phyloP scores from a whole-genome alignment of 345 rosid species.

The Orychophragmus violaceus region DNA sequence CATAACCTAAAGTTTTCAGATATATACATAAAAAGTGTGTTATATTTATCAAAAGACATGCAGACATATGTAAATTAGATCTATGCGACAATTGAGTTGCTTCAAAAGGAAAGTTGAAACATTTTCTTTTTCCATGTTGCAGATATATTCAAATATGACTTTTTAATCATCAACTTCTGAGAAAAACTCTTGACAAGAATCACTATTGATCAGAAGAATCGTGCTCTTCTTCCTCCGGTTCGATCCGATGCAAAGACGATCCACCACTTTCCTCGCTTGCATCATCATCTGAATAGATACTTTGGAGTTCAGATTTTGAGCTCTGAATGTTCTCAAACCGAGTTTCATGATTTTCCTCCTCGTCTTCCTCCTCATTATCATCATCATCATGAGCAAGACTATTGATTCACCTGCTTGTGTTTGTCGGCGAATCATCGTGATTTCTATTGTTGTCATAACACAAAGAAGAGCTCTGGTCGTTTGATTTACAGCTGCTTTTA shows the following conservation, averaged over 20 bases:
- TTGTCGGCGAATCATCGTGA: background rate
- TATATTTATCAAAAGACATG: constrained; percentile 15
- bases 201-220: constrained; percentile 15
- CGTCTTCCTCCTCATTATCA: background rate
- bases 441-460: constrained; percentile 14
- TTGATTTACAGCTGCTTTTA: constrained; percentile 13
- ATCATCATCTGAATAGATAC: constrained; percentile 23
- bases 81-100: constrained; percentile 6
- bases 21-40: constrained; percentile 9
- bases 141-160: constrained; percentile 1
- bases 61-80: constrained; percentile 20
- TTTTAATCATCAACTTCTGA: constrained; percentile 1
- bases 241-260: background rate
- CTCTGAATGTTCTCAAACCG: constrained; percentile 20
- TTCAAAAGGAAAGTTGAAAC: constrained; percentile 4
- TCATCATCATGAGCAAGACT: constrained; percentile 8
- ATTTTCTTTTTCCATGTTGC: background rate
- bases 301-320: constrained; percentile 20
- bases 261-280: background rate
- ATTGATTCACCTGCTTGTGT: constrained; percentile 11
- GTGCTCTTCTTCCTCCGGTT: constrained; percentile 17
- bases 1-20: constrained; percentile 5
- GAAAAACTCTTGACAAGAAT: background rate
- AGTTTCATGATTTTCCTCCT: constrained; percentile 2
- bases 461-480: constrained; percentile 4